Evolutionary conservation across 2,329 filamentous ascomycete genomes (phyloP), one percentile per base, ranked within the genome.

Genomic region (Ceratocystis ficicola): DNA sequence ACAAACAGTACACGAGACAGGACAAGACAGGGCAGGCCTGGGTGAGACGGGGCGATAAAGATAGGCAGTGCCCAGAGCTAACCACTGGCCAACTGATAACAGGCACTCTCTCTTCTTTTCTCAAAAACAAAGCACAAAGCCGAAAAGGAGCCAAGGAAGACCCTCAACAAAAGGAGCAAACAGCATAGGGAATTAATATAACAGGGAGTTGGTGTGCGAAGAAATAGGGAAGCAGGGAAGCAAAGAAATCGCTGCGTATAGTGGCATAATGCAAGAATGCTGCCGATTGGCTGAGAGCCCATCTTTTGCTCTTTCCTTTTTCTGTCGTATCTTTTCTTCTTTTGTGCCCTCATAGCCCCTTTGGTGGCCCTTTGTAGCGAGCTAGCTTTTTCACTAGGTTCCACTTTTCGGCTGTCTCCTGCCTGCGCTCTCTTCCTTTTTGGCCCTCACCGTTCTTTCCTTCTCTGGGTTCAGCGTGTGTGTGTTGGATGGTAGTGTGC

Each of bases 361-460:
- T 5, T 28, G 15, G 48, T 52, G 48, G 17, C 46, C 46, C 8
- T 52, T 8, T 52, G 48, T 52, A 52, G 12, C 5, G 22, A 28
- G 52, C 28, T 57, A 7, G 22, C 30, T 59, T 59, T 32, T 57
- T 36, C 28, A 59, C 32, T n/a, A 59, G 28, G 55, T 20, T 25
- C 55, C 55, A 59, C 55, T 59, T 59, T 59, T 59, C 28, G 15
- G 55, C 55, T 59, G 55, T 59, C 55, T 59, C 30, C 28, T 52
- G 20, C 20, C 48, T 41, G 36, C 36, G 10, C 36, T 41, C 12
- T 12, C 48, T 25, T 52, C 8, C 20, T 52, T 28, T 25, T 25
- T 59, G 55, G 28, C 55, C 55, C 20, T 59, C 55, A 30, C 25
- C 55, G 28, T 59, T 32, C 55, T 36, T 59, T 30, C 55, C 30